These are phyloP conservation scores for Trichoderma arundinaceum DNA, from an alignment of 2,329 filamentous ascomycete species.

Conservation along the genomic window DNA sequence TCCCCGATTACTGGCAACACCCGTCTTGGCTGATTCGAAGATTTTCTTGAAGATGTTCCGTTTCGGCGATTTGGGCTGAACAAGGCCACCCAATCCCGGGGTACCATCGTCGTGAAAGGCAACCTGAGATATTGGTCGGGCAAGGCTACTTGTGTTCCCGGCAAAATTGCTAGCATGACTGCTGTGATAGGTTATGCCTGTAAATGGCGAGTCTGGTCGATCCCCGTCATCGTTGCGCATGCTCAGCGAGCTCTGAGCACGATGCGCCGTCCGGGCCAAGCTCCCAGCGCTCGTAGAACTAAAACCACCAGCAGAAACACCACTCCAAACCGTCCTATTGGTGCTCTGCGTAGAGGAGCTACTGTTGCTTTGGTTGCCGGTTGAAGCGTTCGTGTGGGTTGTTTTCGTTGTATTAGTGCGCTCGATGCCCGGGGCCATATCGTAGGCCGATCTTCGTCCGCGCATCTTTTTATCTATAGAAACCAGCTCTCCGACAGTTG, in stretches of 20 bases:
- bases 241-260: constrained; percentile 70
- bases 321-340: constrained; percentile 90
- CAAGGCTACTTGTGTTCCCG: constrained; percentile 37
- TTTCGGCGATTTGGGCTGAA: constrained; percentile 77
- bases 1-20: constrained; percentile 85
- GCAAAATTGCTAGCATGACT: constrained; percentile 71
- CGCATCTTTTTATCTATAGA: constrained; percentile 57
- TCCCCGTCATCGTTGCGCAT: constrained; percentile 61
- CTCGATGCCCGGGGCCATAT: constrained; percentile 72
- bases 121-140: constrained; percentile 68
- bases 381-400: constrained; percentile 78
- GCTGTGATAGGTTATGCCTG: constrained; percentile 87
- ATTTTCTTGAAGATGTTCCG: constrained; percentile 96
- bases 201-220: constrained; percentile 69
- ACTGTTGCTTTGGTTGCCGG: constrained; percentile 71
- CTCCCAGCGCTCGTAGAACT: constrained; percentile 96
- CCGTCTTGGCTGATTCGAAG: constrained; percentile 90
- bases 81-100: constrained; percentile 77
- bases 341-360: constrained; percentile 80
- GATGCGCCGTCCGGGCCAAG: constrained; percentile 74
- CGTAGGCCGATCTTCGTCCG: constrained; percentile 77
- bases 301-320: constrained; percentile 84
- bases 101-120: constrained; percentile 69
- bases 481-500: constrained; percentile 54
- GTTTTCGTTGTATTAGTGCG: constrained; percentile 90